Base-by-base conservation (phyloP, 225 moss, liverwort and hornwort species). In the Polytrichum commune region DNA sequence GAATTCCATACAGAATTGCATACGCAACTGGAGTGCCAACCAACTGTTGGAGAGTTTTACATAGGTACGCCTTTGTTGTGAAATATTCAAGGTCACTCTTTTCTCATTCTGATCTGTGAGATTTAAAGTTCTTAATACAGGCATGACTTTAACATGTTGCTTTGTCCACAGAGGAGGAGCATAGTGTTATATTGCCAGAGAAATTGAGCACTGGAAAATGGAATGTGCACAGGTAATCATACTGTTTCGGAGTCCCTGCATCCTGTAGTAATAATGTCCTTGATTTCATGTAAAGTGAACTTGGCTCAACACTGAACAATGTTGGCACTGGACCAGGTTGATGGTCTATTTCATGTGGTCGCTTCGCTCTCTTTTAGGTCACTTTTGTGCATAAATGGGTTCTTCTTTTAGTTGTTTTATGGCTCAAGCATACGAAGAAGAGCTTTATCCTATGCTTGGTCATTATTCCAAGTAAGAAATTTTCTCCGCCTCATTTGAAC, bases 171-270 rank as follows among this genome's bases (percentile, higher is more conserved):
- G 80, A 79, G 62, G 85, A 98, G 29, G 94, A 94, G 8, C 90
- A 84, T 19, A 92, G 94, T 61, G 97, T 83, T 18, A 78, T 80
- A 68, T 77, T 98, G 70, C 97, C 97, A 27, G 97, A 98, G 81
- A 91, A 88, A 62, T 84, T 98, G 73, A 81, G 88, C 66, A 83
- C 76, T 13, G 97, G 97, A 32, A 82, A 89, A 78, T 98, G 97
- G 97, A 94, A 98, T 80, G 97, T 98, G 53, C 74, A 76, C 72
- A 90, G 97, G 89, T 89, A 81, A 22, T 58, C 58, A 58, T n/a
- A 58, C 58, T 22, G 0, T 58, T n/a, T 58, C 6, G 58, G 46
- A 13, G 13, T 24, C 24, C 0, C 9, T 54, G 9, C 23, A 5
- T n/a, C 9, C 54, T 70, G 61, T 22, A 26, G 61, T 27, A 62